phyloP scores from a whole-genome alignment of 2,329 filamentous ascomycete species.

The Fusarium euwallaceae region DNA sequence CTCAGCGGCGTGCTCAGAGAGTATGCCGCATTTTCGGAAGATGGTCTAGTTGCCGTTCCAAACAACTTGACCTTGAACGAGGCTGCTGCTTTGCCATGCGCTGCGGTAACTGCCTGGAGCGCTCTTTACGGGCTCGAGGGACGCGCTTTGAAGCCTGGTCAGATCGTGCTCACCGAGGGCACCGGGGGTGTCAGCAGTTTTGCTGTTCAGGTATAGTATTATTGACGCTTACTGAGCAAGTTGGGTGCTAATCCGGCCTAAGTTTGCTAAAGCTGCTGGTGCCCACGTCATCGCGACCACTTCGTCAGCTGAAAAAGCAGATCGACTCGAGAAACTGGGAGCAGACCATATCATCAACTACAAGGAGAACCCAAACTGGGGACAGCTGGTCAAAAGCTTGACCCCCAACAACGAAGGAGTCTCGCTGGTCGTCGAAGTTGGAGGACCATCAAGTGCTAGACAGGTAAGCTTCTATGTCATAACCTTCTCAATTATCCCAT shows the following conservation, averaged over 20 bases:
- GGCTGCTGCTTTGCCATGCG: not conserved
- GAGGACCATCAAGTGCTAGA: not conserved
- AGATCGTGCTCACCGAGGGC: not conserved
- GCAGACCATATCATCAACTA: constrained; percentile 4
- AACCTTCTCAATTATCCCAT: too few species aligned
- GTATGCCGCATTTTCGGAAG: not conserved
- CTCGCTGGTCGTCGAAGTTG: not conserved
- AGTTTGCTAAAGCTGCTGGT: constrained; percentile 1
- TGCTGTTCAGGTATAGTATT: not conserved
- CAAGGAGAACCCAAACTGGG: not conserved
- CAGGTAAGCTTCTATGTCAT: not conserved
- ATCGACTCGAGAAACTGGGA: not conserved
- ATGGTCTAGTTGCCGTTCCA: not conserved
- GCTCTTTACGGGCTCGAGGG: not conserved
- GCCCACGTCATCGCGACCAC: not conserved
- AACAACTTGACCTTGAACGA: not conserved
- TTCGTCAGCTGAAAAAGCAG: not conserved
- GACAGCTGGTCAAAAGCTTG: not conserved
- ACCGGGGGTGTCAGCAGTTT: not conserved
- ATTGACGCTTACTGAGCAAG: too few species aligned
- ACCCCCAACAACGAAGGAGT: not conserved
- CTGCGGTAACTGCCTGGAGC: not conserved
- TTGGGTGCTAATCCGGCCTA: not conserved
- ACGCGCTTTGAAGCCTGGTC: not conserved
- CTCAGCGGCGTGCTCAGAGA: not conserved